phyloP scores from a whole-genome alignment of 441 rosid genomes.

The Capsella rubella region DNA sequence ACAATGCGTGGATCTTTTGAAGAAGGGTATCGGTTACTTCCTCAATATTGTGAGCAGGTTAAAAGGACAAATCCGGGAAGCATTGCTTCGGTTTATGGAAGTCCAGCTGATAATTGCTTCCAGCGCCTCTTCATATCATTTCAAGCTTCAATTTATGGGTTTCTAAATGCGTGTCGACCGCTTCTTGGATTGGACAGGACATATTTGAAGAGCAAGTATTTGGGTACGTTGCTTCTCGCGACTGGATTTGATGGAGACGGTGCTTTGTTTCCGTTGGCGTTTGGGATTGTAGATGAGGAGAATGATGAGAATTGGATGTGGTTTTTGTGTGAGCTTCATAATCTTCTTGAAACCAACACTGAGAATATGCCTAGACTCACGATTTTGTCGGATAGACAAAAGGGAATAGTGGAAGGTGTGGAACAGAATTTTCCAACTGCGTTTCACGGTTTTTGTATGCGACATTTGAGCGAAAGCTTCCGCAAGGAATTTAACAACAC shows the following conservation, averaged over 20 bases:
- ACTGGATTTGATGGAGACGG: conserved; percentile 97
- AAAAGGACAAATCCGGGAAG: conserved; percentile 89
- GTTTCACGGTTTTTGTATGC: conserved; percentile 96
- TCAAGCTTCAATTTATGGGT: conserved; percentile 94
- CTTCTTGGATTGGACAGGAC: conserved; percentile 93
- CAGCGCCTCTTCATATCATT: conserved; percentile 94
- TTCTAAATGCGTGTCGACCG: conserved; percentile 90
- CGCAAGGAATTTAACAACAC: conserved; percentile 93
- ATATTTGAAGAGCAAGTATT: conserved; percentile 83
- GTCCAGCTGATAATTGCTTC: conserved; percentile 73
- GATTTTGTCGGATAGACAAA: conserved; percentile 89
- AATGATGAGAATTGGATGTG: conserved; percentile 99
- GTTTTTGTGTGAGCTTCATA: conserved; percentile 96
- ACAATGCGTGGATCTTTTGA: conserved; percentile 97
- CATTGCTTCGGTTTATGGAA: conserved; percentile 88
- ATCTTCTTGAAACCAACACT: conserved; percentile 83
- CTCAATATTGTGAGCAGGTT: conserved; percentile 89
- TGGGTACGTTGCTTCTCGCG: conserved; percentile 90
- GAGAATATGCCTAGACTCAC: conserved; percentile 99
- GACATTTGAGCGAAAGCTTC: conserved; percentile 91
- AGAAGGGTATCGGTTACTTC: conserved; percentile 94
- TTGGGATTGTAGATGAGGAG: conserved; percentile 94
- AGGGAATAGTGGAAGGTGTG: conserved; percentile 90
- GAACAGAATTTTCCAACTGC: conserved; percentile 95
- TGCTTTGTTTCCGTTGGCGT: conserved; percentile 86